A percentile compares a stretch with the other conserved stretches of the same genome.
Conservation (phyloP, 179 eudicot species). For the Camellia oleifera region DNA sequence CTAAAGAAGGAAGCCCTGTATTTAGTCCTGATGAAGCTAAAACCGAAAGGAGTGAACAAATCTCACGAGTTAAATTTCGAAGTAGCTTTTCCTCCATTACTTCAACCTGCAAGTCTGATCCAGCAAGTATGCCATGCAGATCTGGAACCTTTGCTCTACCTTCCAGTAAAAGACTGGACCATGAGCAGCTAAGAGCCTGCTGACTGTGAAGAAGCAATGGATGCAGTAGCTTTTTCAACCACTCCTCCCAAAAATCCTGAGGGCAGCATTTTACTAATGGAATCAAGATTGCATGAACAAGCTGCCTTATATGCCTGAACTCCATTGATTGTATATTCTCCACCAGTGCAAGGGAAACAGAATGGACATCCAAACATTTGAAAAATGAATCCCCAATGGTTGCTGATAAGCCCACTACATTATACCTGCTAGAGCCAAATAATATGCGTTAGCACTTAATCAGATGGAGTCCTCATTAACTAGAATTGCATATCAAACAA, state of each 20-base stretch:
- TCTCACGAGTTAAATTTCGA: conserved; percentile 87
- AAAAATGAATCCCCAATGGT: conserved; percentile 82
- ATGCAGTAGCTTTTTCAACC: conserved; percentile 80
- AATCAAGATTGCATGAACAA: conserved; percentile 71
- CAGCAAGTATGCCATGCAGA: conserved; percentile 52
- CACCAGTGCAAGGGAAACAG: conserved; percentile 61
- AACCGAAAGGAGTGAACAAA: conserved; percentile 65
- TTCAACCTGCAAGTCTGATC: conserved; percentile 83
- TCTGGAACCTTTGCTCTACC: conserved; percentile 93
- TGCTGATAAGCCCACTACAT: conserved; percentile 83
- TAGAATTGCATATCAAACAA: conserved; percentile 1
- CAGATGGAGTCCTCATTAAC: background rate
- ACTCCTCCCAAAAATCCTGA: conserved; percentile 64
- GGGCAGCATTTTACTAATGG: conserved; percentile 79
- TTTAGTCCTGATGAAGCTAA: conserved; percentile 75
- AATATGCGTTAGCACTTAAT: background rate
- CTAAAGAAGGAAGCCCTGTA: conserved; percentile 66
- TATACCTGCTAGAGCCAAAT: conserved; percentile 55
- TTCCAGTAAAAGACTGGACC: conserved; percentile 81
- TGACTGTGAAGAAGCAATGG: conserved; percentile 64
- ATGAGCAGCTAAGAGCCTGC: conserved; percentile 72
- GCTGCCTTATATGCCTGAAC: conserved; percentile 83
- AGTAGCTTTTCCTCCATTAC: conserved; percentile 98
- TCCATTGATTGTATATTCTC: conserved; percentile 92
- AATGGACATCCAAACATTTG: conserved; percentile 53